These are phyloP conservation scores for Vitis amurensis DNA, from an alignment of 164 flowering plant species.

Conservation along the genomic window DNA sequence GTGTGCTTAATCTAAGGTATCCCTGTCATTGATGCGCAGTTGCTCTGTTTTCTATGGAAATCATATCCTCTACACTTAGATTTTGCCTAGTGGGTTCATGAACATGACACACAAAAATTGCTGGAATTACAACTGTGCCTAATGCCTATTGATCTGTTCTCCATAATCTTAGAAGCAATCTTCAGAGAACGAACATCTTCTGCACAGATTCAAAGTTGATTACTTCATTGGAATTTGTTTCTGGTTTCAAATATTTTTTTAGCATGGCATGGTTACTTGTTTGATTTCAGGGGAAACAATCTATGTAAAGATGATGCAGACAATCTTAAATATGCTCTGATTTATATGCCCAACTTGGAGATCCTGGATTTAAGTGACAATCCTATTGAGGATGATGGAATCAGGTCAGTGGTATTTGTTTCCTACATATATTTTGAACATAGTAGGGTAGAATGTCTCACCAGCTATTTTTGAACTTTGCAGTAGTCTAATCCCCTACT, in stretches of 20 bases:
- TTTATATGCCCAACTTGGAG: conserved; percentile 63
- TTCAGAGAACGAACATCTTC: too few relatives aligned
- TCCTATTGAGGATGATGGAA: conserved; percentile 70
- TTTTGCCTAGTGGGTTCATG: too few relatives aligned
- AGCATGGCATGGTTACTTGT: neutral
- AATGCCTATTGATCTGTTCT: too few relatives aligned
- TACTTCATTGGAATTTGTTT: neutral
- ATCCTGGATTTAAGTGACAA: conserved; percentile 81
- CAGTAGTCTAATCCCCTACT: conserved; percentile 68
- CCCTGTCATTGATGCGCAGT: neutral
- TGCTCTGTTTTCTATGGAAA: neutral
- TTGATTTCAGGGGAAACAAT: conserved; percentile 58
- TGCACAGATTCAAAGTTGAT: too few relatives aligned
- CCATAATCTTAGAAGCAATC: too few relatives aligned
- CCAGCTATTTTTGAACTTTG: conserved; percentile 7
- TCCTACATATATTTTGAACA: neutral
- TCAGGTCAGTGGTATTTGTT: conserved; percentile 47
- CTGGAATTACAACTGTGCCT: too few relatives aligned
- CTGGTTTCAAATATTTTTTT: neutral
- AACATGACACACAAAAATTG: too few relatives aligned
- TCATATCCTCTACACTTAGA: neutral
- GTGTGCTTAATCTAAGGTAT: conserved; percentile 77
- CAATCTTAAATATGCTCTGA: conserved; percentile 47
- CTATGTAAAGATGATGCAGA: conserved; percentile 50
- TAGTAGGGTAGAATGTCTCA: conserved; percentile 1